Evolutionary conservation across 768 basidiomycete genomes (phyloP).

Genomic region (Hebeloma cylindrosporum): DNA sequence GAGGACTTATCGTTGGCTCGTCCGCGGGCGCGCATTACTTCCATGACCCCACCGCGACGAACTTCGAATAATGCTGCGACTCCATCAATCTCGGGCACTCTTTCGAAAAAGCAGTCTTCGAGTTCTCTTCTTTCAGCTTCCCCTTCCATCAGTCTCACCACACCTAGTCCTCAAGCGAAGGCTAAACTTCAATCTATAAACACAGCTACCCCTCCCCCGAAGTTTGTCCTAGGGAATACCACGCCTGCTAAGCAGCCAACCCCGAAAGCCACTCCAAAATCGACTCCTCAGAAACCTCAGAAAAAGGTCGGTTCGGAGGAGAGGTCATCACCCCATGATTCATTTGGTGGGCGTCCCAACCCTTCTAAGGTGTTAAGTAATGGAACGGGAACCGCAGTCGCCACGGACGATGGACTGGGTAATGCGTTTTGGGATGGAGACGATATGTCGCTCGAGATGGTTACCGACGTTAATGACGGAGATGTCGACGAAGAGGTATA

Average conservation of each 20-base stretch:
- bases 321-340: constrained; percentile 17
- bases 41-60: constrained; percentile 38
- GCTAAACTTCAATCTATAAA: constrained; percentile 21
- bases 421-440: constrained; percentile 44
- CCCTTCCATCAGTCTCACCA: constrained; percentile 39
- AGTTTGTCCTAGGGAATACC: constrained; percentile 25
- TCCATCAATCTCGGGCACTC: constrained; percentile 20
- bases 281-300: constrained; percentile 21
- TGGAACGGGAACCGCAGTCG: constrained; percentile 27
- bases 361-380: constrained; percentile 21
- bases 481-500: constrained; percentile 72
- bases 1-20: constrained; percentile 33
- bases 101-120: constrained; percentile 28
- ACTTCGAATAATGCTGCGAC: constrained; percentile 20
- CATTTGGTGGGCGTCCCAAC: constrained; percentile 5
- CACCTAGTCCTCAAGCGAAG: constrained; percentile 39
- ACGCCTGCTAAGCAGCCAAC: constrained; percentile 20
- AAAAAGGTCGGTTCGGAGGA: constrained; percentile 13
- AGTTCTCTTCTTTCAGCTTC: constrained; percentile 24
- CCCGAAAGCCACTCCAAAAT: constrained; percentile 21
- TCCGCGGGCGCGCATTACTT: constrained; percentile 40
- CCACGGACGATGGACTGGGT: constrained; percentile 29
- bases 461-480: constrained; percentile 60
- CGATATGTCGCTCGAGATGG: constrained; percentile 69
- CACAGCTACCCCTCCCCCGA: constrained; percentile 32